Evolutionary conservation across 495 filamentous ascomycete species (phyloP), one percentile per base, ranked within the genome.

Genomic region (Annulohypoxylon moriforme): DNA sequence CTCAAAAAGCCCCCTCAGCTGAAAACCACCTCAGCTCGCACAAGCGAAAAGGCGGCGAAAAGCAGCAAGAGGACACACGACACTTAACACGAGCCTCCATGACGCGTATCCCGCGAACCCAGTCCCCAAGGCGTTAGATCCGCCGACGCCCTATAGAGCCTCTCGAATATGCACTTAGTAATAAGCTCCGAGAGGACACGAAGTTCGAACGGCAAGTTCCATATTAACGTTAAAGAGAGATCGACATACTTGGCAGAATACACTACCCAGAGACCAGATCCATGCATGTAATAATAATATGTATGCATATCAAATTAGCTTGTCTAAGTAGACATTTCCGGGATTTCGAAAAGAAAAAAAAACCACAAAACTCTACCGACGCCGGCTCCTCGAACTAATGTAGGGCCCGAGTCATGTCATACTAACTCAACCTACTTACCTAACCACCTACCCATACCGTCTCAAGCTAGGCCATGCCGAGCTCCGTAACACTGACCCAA

Each of bases 381-480:
- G 46, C 46, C 46, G 46, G 5, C 24, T 14, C 24, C 1, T 53
- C 0, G 22, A 33, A 10, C 63, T 67, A 67, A 67, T 59, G 63
- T 53, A 67, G 42, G 40, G 40, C 16, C 40, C 63, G 63, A 67
- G 40, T 67, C 63, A 59, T 64, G 8, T 10, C 5, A 40, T 11
- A 11, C 33, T 11, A 1, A 36, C n/a, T n/a, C n/a, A n/a, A n/a
- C n/a, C n/a, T n/a, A n/a, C n/a, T n/a, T n/a, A n/a, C n/a, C n/a
- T n/a, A n/a, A n/a, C n/a, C n/a, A 36, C 33, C 2, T 36, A 36
- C 33, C 36, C 36, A 40, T n/a, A 47, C 46, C 46, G 18, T 20
- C 18, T 25, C 46, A 11, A 38, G 53, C 29, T 38, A 57, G 53
- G 53, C 25, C n/a, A 36, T 8, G 29, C 53, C 50, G 50, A 25